Evolutionary conservation across 495 filamentous ascomycete genomes (phyloP).

Genomic region (Bryoglossum gracile): DNA sequence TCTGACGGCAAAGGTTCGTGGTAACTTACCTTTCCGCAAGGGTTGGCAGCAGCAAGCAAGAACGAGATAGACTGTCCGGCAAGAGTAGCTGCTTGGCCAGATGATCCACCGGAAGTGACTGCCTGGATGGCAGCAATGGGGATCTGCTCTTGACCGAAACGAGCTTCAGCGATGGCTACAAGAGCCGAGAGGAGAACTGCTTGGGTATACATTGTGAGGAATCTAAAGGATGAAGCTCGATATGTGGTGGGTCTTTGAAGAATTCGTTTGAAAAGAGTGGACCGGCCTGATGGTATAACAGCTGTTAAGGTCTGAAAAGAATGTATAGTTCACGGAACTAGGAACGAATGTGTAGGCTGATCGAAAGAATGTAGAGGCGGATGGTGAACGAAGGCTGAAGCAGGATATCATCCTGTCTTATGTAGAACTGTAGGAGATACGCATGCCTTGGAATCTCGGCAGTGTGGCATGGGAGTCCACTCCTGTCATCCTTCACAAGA

Average conservation of each 20-base stretch:
- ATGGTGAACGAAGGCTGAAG: conserved; percentile 3
- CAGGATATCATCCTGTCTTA: conserved; percentile 6
- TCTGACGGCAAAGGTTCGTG: neutral
- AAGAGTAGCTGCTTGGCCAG: conserved; percentile 23
- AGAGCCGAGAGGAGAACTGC: conserved; percentile 19
- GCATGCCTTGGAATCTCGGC: conserved; percentile 1
- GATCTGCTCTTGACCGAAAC: conserved; percentile 25
- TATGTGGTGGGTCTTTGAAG: neutral
- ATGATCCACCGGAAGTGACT: conserved; percentile 2
- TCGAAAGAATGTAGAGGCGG: conserved; percentile 6
- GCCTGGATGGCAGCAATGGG: conserved; percentile 20
- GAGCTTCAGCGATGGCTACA: conserved; percentile 17
- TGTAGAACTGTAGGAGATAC: conserved; percentile 9
- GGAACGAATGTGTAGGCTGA: conserved; percentile 15
- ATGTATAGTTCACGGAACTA: conserved; percentile 24
- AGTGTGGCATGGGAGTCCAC: neutral
- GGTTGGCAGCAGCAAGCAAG: conserved; percentile 24
- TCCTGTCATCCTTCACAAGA: conserved; percentile 4
- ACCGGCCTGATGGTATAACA: conserved; percentile 7
- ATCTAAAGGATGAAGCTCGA: neutral
- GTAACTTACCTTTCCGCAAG: conserved; percentile 21
- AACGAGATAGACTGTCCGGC: conserved; percentile 16
- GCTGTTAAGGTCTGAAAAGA: conserved; percentile 12
- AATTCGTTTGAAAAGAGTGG: conserved; percentile 6
- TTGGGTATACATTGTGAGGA: conserved; percentile 21